Conservation (phyloP, 768 basidiomycete species). For the Rhodotorula graminis region DNA sequence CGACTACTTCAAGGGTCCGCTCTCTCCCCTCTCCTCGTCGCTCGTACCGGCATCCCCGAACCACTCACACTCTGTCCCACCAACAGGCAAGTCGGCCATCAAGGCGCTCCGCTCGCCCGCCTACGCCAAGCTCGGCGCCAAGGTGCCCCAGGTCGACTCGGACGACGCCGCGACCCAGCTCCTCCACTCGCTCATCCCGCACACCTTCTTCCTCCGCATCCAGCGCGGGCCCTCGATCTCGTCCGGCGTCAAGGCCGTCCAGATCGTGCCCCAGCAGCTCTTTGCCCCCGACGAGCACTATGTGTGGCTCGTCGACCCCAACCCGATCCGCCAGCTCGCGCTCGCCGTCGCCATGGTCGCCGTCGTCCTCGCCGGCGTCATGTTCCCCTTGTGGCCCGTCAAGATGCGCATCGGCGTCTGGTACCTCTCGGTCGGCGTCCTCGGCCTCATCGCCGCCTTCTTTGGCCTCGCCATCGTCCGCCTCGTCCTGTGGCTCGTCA, state of each 20-base stretch:
- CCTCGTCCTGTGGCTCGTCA: constrained; percentile 87
- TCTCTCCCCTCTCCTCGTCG: neutral
- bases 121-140: constrained; percentile 78
- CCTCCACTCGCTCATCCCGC: constrained; percentile 67
- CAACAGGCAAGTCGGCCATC: constrained; percentile 87
- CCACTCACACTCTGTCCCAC: neutral
- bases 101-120: constrained; percentile 87
- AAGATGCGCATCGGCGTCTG: constrained; percentile 88
- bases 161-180: constrained; percentile 70
- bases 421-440: constrained; percentile 83
- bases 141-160: constrained; percentile 53
- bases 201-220: constrained; percentile 87
- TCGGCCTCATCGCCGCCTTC: constrained; percentile 83
- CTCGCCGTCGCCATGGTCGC: constrained; percentile 86
- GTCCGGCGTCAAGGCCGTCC: constrained; percentile 56
- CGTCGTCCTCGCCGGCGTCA: constrained; percentile 90
- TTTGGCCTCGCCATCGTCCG: constrained; percentile 85
- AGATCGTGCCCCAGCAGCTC: constrained; percentile 70
- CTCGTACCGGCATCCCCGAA: neutral
- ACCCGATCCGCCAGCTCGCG: constrained; percentile 86
- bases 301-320: constrained; percentile 94
- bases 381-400: constrained; percentile 98
- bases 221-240: constrained; percentile 59
- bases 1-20: constrained; percentile 93
- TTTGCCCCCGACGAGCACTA: constrained; percentile 80